Evolutionary conservation across 345 rosid genomes (phyloP).

Genomic region (Ceriops decandra): DNA sequence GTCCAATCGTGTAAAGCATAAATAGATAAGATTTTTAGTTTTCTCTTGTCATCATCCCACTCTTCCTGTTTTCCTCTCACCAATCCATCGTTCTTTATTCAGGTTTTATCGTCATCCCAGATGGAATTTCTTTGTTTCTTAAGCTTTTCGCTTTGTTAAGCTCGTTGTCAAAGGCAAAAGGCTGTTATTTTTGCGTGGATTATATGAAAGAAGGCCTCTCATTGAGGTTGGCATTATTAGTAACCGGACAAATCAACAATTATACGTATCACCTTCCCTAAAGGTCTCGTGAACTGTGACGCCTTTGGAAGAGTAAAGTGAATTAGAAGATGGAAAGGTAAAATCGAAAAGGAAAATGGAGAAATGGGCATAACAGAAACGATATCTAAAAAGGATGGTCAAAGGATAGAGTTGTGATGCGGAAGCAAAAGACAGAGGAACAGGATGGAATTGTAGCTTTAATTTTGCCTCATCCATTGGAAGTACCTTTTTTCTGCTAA

Average conservation of each 20-base stretch:
- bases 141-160: not conserved
- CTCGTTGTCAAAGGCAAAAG: not conserved
- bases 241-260: too few relatives aligned
- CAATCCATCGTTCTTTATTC: slow-evolving; percentile 25
- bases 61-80: slow-evolving; percentile 12
- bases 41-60: slow-evolving; percentile 4
- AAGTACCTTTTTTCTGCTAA: slow-evolving; percentile 16
- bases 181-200: not conserved
- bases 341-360: too few relatives aligned
- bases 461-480: not conserved
- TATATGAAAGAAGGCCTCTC: not conserved
- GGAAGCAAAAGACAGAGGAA: slow-evolving; percentile 1
- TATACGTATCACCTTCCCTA: too few relatives aligned
- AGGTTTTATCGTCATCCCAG: slow-evolving; percentile 26
- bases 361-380: not conserved
- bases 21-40: slow-evolving; percentile 13
- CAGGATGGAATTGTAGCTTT: not conserved
- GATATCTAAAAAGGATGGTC: not conserved
- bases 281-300: too few relatives aligned
- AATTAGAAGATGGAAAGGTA: too few relatives aligned
- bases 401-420: slow-evolving; percentile 2
- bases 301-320: too few relatives aligned
- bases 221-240: not conserved
- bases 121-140: slow-evolving; percentile 9
- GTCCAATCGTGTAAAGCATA: slow-evolving; percentile 1